Evolutionary conservation across 805 yeast genomes (phyloP), one percentile per base, ranked within the genome.

Genomic region (Metschnikowia continentalis): DNA sequence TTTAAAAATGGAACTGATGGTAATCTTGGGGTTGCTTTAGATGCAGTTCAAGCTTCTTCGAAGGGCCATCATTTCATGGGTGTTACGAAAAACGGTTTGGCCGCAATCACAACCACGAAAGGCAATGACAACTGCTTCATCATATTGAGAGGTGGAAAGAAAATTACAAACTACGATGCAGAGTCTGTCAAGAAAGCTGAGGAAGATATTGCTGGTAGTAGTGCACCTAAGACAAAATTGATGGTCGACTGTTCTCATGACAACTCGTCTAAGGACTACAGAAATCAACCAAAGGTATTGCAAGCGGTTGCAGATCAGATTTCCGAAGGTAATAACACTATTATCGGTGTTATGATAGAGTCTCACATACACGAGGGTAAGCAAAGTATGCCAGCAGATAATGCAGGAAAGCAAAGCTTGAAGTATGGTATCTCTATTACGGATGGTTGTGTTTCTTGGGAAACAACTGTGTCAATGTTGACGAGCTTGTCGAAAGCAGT

Each of bases 1-100:
- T 92, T 92, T 85, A 92, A 92, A 69, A 92, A 92, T 66, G 98
- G 98, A 65, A 92, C 99, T 38, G 98, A 94, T 69, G 99, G 99
- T 65, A 83, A 91, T 42, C 71, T 94, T 47, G 95, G 90, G 60
- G 97, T 92, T 55, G 96, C 97, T 35, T 78, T 92, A 55, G 99
- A 92, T 66, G 99, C 99, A 30, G 80, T 90, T 66, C 80, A 89
- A 64, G 92, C 98, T 44, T 95, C 98, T 40, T 76, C 91, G 26
- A 89, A 88, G 68, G 89, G 95, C 8, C 99, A 92, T 67, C 97
- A 92, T 70, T 94, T 92, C 79, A 74, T 92, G 65, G 84, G 92
- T 17, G 98, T 94, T 53, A 94, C 97, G 11, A 92, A 92, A 69
- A 96, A 95, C 15, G 99, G 99, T 65, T 81, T 90, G 53, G 96